Evolutionary conservation across 208 protist genomes (phyloP).

Genomic region (Acanthamoeba lugdunensis): DNA sequence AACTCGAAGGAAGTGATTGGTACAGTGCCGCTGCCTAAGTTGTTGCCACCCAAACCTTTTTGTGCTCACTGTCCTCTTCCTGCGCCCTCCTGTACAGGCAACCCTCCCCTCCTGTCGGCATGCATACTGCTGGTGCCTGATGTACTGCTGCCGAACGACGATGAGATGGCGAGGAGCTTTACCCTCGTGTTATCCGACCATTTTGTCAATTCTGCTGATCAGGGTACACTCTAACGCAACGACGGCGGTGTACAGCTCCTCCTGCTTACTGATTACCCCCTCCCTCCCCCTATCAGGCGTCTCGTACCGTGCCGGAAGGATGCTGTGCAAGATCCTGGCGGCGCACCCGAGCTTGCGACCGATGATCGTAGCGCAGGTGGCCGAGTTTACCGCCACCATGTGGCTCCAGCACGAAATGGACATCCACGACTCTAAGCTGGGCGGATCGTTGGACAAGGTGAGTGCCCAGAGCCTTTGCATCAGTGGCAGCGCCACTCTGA

Average conservation of each 20-base stretch:
- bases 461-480: not conserved
- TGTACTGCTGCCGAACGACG: conserved; percentile 50
- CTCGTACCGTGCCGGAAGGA: conserved; percentile 45
- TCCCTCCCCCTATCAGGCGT: not conserved
- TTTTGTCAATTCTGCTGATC: conserved; percentile 70
- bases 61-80: not conserved
- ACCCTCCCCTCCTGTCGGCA: conserved; percentile 35
- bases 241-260: not conserved
- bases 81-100: not conserved
- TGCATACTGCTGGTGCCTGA: conserved; percentile 56
- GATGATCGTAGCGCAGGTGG: conserved; percentile 57
- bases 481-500: not conserved
- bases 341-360: conserved; percentile 50
- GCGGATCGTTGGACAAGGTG: conserved; percentile 52
- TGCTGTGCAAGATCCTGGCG: conserved; percentile 50
- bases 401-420: conserved; percentile 69
- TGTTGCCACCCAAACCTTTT: not conserved
- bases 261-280: not conserved
- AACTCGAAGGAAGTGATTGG: conserved; percentile 68
- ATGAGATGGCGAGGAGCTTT: conserved; percentile 69
- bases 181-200: conserved; percentile 22
- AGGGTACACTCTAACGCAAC: not conserved
- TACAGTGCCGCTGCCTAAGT: not conserved
- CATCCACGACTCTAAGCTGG: conserved; percentile 64
- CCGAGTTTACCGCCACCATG: conserved; percentile 52